These are phyloP conservation scores for Kodamaea lidongshanica DNA, from an alignment of 805 yeast species.

Conservation along the genomic window DNA sequence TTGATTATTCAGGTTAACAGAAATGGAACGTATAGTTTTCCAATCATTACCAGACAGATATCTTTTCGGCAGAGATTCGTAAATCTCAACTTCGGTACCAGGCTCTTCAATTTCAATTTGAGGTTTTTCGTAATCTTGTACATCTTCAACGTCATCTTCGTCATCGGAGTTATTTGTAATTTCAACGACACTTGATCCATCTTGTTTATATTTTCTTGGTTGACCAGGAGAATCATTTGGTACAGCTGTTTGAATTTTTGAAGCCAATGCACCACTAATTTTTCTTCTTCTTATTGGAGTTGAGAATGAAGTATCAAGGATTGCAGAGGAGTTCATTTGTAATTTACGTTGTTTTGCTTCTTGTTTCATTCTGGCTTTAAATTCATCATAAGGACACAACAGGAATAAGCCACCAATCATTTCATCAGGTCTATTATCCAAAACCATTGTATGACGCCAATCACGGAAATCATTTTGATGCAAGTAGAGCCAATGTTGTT, in stretches of 20 bases:
- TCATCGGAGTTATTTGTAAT: conserved; percentile 41
- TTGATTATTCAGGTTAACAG: conserved; percentile 26
- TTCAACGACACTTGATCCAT: conserved; percentile 33
- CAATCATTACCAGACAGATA: conserved; percentile 23
- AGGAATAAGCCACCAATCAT: conserved; percentile 64
- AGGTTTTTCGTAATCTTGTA: conserved; percentile 3
- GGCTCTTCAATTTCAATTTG: conserved; percentile 9
- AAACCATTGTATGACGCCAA: conserved; percentile 88
- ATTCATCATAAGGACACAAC: conserved; percentile 55
- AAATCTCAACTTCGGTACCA: conserved; percentile 11
- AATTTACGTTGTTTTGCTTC: conserved; percentile 34
- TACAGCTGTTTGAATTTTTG: conserved; percentile 68
- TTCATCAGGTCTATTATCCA: conserved; percentile 61
- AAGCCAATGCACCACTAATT: conserved; percentile 61
- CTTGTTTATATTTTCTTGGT: conserved; percentile 64
- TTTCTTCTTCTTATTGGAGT: conserved; percentile 70
- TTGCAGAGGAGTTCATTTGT: conserved; percentile 25
- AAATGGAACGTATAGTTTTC: conserved; percentile 36
- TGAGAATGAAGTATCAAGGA: conserved; percentile 46
- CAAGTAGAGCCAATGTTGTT: conserved; percentile 95
- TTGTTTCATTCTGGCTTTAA: conserved; percentile 46
- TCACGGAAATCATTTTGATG: conserved; percentile 95
- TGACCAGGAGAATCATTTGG: conserved; percentile 96
- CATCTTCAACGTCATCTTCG: conserved; percentile 18
- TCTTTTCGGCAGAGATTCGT: conserved; percentile 21